Percentiles rank a stretch among this genome's conserved stretches.
These are phyloP conservation scores for Pythium sukuiense DNA, from an alignment of 352 stramenopile species.

Conservation along the genomic window DNA sequence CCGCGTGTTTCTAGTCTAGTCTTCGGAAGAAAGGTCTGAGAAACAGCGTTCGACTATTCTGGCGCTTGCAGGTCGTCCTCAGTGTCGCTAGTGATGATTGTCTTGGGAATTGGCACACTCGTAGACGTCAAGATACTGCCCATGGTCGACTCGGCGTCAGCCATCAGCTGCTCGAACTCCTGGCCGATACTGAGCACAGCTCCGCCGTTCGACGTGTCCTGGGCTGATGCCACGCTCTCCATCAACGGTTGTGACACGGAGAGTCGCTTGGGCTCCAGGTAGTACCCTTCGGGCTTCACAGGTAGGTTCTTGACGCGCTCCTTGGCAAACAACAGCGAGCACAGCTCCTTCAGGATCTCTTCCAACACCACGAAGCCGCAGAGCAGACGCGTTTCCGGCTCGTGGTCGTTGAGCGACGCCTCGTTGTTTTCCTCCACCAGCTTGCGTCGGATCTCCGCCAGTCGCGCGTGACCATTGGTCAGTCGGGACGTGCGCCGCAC, in stretches of 20 bases:
- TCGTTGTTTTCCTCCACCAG: conserved; percentile 74
- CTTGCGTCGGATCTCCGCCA: conserved; percentile 52
- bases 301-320: conserved; percentile 72
- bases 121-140: conserved; percentile 21
- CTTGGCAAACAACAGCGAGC: conserved; percentile 74
- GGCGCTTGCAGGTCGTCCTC: background rate
- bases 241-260: conserved; percentile 16
- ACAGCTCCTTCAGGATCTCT: conserved; percentile 85
- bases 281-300: conserved; percentile 81
- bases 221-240: background rate
- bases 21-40: background rate
- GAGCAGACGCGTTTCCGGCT: conserved; percentile 62
- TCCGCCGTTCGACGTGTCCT: background rate
- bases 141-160: conserved; percentile 74
- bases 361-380: conserved; percentile 81
- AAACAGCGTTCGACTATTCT: background rate
- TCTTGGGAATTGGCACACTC: background rate
- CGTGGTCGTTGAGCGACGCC: conserved; percentile 55
- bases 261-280: conserved; percentile 66
- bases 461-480: conserved; percentile 39
- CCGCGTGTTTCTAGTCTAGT: background rate
- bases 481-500: conserved; percentile 59
- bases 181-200: conserved; percentile 45
- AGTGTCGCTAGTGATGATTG: background rate
- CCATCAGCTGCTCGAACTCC: conserved; percentile 70